phyloP scores from a whole-genome alignment of 2,329 filamentous ascomycete species.

The Coniochaeta hoffmannii region DNA sequence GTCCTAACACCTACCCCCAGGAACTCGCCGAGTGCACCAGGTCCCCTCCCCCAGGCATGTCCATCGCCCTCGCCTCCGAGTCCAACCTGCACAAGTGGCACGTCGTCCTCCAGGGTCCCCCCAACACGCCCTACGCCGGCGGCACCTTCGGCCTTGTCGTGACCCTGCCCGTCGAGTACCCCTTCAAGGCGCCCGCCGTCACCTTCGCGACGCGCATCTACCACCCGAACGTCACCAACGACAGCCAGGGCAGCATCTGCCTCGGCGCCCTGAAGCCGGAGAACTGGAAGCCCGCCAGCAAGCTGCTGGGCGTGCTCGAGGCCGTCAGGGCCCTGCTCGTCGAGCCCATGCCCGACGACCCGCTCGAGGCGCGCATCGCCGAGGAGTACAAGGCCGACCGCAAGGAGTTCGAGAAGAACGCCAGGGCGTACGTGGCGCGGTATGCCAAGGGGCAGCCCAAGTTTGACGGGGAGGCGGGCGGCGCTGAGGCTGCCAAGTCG shows the following conservation, averaged over 20 bases:
- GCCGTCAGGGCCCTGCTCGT: constrained; percentile 67
- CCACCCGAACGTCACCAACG: constrained; percentile 91
- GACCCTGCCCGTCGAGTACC: constrained; percentile 71
- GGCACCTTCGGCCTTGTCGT: constrained; percentile 70
- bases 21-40: constrained; percentile 45
- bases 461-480: constrained; percentile 18
- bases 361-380: constrained; percentile 78
- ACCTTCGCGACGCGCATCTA: constrained; percentile 86
- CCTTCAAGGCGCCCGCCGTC: constrained; percentile 79
- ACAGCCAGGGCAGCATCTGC: constrained; percentile 78
- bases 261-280: constrained; percentile 75
- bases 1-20: constrained; percentile 23
- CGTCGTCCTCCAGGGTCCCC: constrained; percentile 37
- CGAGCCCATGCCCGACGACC: constrained; percentile 83
- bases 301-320: constrained; percentile 67
- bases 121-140: constrained; percentile 43
- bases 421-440: constrained; percentile 62
- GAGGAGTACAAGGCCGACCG: constrained; percentile 70
- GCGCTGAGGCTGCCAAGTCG: background rate
- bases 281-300: constrained; percentile 86
- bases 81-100: constrained; percentile 46
- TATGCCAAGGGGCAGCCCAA: constrained; percentile 50
- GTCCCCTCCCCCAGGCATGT: constrained; percentile 38
- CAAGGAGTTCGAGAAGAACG: constrained; percentile 65
- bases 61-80: constrained; percentile 36